Percentiles rank a stretch among this genome's conserved stretches.
Conservation (phyloP, 164 flowering plant species). For the Nymphaea thermarum region DNA sequence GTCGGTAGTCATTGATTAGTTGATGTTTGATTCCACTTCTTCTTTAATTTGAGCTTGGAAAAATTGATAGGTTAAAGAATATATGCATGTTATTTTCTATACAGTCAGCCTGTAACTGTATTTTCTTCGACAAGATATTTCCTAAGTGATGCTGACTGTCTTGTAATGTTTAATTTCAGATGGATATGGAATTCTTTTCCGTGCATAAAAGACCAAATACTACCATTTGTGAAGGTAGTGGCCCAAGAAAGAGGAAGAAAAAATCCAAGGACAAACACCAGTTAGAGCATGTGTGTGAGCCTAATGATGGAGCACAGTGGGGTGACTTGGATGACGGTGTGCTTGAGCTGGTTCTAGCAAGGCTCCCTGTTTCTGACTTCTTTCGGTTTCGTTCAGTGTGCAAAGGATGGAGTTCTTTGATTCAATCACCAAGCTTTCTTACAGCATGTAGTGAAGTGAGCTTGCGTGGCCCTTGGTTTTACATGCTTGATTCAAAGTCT, state of each 20-base stretch:
- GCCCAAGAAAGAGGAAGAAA: not conserved
- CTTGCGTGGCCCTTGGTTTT: conserved; percentile 57
- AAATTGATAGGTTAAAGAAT: no score
- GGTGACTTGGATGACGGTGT: conserved; percentile 57
- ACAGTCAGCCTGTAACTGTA: no score
- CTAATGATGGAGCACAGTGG: not conserved
- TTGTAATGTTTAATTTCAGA: not conserved
- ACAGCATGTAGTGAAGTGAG: conserved; percentile 49
- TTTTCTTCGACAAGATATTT: no score
- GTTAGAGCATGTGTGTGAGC: not conserved
- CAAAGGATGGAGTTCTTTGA: conserved; percentile 69
- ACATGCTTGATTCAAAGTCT: conserved; percentile 43
- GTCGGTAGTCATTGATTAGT: no score
- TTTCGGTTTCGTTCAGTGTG: conserved; percentile 56
- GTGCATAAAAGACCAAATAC: not conserved
- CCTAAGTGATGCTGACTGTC: not conserved
- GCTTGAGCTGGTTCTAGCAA: conserved; percentile 56
- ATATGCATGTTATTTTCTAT: no score
- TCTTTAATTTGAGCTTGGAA: no score
- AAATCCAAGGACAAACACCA: not conserved
- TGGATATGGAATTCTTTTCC: not conserved
- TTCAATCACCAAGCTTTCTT: conserved; percentile 36
- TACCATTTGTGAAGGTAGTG: not conserved
- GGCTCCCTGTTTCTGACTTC: conserved; percentile 63
- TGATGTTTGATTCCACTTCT: no score